These are phyloP conservation scores for Phalaenopsis hybrid DNA, from an alignment of 116 monocot species.

Conservation along the genomic window DNA sequence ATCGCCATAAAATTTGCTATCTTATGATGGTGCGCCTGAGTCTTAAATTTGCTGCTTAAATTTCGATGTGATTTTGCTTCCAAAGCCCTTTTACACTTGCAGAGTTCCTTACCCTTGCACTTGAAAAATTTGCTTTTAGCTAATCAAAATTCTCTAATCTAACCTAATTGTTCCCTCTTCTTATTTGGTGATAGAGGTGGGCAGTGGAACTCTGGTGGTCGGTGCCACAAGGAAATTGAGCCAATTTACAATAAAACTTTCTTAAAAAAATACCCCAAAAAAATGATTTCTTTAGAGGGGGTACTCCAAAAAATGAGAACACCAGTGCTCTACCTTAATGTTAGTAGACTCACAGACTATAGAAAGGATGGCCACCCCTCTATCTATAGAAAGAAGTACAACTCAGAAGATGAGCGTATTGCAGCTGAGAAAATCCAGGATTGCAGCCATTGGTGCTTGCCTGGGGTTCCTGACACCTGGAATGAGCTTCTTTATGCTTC, in stretches of 20 bases:
- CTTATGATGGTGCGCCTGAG: not conserved
- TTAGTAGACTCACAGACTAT: constrained; percentile 66
- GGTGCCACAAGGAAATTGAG: constrained; percentile 70
- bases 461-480: constrained; percentile 80
- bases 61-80: not conserved
- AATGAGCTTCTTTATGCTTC: constrained; percentile 77
- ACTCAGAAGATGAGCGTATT: constrained; percentile 32
- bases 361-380: constrained; percentile 85
- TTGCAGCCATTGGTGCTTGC: constrained; percentile 91
- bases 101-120: too few relatives aligned
- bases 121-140: too few relatives aligned
- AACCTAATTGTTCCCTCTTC: not conserved
- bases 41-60: not conserved
- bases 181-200: constrained; percentile 49
- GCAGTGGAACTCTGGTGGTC: constrained; percentile 83
- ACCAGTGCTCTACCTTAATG: constrained; percentile 71
- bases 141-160: too few relatives aligned
- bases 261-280: constrained; percentile 56
- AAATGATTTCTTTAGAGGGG: constrained; percentile 56
- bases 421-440: constrained; percentile 58
- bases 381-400: constrained; percentile 56
- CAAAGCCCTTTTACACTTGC: not conserved
- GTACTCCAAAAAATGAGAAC: constrained; percentile 47
- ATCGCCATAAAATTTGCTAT: not conserved
- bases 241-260: constrained; percentile 63